A percentile compares a stretch with the other conserved stretches of the same genome.
These are phyloP conservation scores for Paramecium caudatum DNA, from an alignment of 73 alveolate species.

Conservation along the genomic window DNA sequence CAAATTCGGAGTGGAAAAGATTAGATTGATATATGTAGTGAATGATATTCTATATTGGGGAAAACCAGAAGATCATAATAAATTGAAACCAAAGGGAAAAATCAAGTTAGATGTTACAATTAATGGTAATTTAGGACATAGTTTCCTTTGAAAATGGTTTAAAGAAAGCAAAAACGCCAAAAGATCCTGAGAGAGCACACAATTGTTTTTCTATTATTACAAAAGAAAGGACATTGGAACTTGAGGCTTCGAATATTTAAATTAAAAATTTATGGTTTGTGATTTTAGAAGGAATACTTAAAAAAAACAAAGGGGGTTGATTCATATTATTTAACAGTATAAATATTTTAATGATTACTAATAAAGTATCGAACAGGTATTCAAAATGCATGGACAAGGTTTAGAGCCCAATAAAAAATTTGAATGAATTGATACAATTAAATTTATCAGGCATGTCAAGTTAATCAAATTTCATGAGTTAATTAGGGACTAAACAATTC, in stretches of 20 bases:
- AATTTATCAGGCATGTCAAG: too few relatives aligned
- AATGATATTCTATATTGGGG: conserved; percentile 33
- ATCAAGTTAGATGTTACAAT: conserved; percentile 14
- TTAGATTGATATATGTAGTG: neutral
- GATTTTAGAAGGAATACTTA: neutral
- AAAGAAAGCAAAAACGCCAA: conserved; percentile 10
- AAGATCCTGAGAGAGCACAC: neutral
- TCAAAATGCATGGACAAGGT: too few relatives aligned
- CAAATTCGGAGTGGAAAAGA: conserved; percentile 22
- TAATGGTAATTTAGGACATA: conserved; percentile 27
- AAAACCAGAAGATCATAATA: neutral
- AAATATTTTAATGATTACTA: too few relatives aligned
- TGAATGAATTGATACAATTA: too few relatives aligned
- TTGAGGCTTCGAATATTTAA: conserved; percentile 18
- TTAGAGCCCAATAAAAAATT: too few relatives aligned
- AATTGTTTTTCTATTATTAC: conserved; percentile 28
- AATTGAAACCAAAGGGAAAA: conserved; percentile 17
- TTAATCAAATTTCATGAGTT: too few relatives aligned
- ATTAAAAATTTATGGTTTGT: neutral
- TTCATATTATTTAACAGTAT: too few relatives aligned
- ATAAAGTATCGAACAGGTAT: too few relatives aligned
- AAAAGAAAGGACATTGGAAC: conserved; percentile 20
- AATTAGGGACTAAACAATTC: too few relatives aligned
- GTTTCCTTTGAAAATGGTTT: conserved; percentile 32
- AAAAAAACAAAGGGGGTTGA: too few relatives aligned